Percentiles rank a stretch among this genome's conserved stretches.
Conservation (phyloP, 169 alveolate species). For the Babesia bigemina region DNA sequence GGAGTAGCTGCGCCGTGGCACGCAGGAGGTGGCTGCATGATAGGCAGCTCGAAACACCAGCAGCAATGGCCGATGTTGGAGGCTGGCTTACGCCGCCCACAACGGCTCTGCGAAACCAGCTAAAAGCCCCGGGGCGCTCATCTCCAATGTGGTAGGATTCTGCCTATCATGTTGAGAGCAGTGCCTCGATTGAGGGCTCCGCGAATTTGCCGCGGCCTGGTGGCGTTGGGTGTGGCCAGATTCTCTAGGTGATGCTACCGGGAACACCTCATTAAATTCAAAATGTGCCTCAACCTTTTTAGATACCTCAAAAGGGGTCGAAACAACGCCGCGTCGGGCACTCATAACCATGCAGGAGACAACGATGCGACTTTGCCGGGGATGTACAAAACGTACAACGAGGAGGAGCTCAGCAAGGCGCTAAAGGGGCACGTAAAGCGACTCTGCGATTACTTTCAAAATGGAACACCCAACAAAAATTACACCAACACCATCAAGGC, state of each 20-base stretch:
- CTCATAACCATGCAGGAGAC: conserved; percentile 5
- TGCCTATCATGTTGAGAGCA: too few relatives aligned
- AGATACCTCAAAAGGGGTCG: not conserved
- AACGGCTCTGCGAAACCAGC: not conserved
- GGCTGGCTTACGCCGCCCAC: not conserved
- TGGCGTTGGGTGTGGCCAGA: not conserved
- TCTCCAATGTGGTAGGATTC: too few relatives aligned
- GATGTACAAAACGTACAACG: conserved; percentile 8
- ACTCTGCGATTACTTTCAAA: conserved; percentile 58
- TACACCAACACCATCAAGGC: conserved; percentile 25
- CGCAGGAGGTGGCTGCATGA: too few relatives aligned
- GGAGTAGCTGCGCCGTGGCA: not conserved
- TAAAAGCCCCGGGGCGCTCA: too few relatives aligned
- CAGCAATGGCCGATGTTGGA: not conserved
- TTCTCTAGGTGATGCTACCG: not conserved
- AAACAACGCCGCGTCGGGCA: too few relatives aligned
- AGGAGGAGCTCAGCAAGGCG: conserved; percentile 23
- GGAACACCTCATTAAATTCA: not conserved
- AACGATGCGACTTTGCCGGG: not conserved
- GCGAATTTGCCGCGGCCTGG: not conserved
- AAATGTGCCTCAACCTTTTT: conserved; percentile 13
- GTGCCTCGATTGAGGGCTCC: too few relatives aligned
- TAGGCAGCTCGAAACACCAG: not conserved
- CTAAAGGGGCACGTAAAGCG: conserved; percentile 68
- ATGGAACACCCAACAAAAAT: conserved; percentile 23